Percentiles rank a stretch among this genome's conserved stretches.
Conservation (phyloP, 768 basidiomycete species). For the Mycena latifolia region DNA sequence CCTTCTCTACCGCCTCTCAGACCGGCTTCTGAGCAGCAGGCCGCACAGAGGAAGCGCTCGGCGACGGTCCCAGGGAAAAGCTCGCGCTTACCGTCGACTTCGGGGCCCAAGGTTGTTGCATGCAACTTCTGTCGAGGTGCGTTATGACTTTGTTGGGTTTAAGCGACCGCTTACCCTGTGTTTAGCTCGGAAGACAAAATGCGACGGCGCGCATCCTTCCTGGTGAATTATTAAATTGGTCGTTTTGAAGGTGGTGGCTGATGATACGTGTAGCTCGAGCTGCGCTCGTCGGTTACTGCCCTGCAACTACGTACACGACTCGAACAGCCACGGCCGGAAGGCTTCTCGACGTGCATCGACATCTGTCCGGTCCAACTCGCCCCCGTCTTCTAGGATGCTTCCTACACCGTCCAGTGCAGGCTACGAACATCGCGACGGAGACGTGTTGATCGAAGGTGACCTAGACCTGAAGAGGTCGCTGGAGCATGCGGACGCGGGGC, state of each 20-base stretch:
- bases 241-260: conserved; percentile 15
- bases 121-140: conserved; percentile 91
- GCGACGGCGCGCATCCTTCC: conserved; percentile 87
- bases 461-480: conserved; percentile 71
- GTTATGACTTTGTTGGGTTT: conserved; percentile 37
- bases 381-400: conserved; percentile 68
- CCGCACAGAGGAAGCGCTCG: conserved; percentile 76
- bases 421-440: conserved; percentile 55
- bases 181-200: conserved; percentile 88
- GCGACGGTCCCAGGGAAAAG: conserved; percentile 76
- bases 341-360: conserved; percentile 64
- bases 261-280: conserved; percentile 58
- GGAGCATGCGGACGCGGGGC: conserved; percentile 64
- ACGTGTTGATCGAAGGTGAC: conserved; percentile 59
- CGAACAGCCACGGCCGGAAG: conserved; percentile 58
- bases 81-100: conserved; percentile 68
- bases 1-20: conserved; percentile 74
- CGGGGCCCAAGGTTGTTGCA: conserved; percentile 88
- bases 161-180: conserved; percentile 12
- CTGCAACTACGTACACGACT: conserved; percentile 87
- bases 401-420: conserved; percentile 60
- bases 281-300: conserved; percentile 81
- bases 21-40: conserved; percentile 75
- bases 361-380: conserved; percentile 67
- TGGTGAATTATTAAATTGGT: conserved; percentile 50